phyloP scores from a whole-genome alignment of 2,329 filamentous ascomycete genomes.

The Dactylellina haptotyla region DNA sequence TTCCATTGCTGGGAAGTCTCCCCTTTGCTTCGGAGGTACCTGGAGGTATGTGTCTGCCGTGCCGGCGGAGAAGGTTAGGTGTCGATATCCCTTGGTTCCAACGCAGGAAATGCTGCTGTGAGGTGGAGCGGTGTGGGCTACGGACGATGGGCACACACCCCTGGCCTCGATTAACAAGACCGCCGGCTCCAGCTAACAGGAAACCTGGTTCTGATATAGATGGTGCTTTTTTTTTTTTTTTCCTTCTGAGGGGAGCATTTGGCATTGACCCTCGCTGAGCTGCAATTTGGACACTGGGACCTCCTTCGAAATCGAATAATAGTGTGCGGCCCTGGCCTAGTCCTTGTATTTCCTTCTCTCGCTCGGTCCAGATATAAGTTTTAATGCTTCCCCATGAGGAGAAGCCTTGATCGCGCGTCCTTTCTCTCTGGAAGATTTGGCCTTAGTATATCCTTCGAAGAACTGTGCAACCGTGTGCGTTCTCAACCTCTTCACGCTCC shows the following conservation, averaged over 20 bases:
- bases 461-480: background rate
- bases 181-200: conserved; percentile 40
- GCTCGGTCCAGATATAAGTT: conserved; percentile 37
- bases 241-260: conserved; percentile 9
- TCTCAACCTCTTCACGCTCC: conserved; percentile 14
- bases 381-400: conserved; percentile 28
- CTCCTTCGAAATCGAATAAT: conserved; percentile 48
- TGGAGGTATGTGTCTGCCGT: conserved; percentile 28
- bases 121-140: conserved; percentile 6
- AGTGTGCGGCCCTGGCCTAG: conserved; percentile 30
- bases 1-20: conserved; percentile 24
- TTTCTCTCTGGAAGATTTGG: conserved; percentile 6
- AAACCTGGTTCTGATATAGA: conserved; percentile 38
- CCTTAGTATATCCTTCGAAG: conserved; percentile 10
- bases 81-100: conserved; percentile 34
- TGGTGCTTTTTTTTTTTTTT: conserved; percentile 19
- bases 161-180: conserved; percentile 31
- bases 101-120: conserved; percentile 36
- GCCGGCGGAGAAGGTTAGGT: conserved; percentile 7
- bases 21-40: conserved; percentile 45
- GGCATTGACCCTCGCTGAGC: conserved; percentile 42
- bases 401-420: background rate
- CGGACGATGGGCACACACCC: conserved; percentile 23
- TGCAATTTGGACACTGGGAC: conserved; percentile 36
- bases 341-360: conserved; percentile 7